A percentile compares a stretch with the other conserved stretches of the same genome.
These are phyloP conservation scores for Mortierella sp. DNA, from an alignment of 371 early-diverging fungal species.

Conservation along the genomic window DNA sequence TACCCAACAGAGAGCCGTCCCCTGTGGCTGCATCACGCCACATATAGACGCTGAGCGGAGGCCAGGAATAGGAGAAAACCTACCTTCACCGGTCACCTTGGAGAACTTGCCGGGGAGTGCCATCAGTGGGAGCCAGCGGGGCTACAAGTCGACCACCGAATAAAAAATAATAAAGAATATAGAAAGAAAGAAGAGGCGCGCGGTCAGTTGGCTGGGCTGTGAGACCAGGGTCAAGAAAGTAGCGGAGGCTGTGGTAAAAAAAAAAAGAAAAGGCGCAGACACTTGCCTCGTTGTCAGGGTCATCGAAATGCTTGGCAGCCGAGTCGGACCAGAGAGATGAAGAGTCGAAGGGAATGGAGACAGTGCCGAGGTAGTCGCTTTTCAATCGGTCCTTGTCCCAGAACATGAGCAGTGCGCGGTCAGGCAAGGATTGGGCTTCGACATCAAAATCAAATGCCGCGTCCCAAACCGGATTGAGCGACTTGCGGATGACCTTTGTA, in stretches of 20 bases:
- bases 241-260: background rate
- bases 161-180: background rate
- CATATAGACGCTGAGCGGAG: no score
- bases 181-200: no score
- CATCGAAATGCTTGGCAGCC: constrained; percentile 57
- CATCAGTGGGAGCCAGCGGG: constrained; percentile 33
- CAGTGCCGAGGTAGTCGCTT: constrained; percentile 45
- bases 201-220: no score
- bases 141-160: constrained; percentile 11
- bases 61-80: background rate
- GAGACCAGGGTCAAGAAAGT: background rate
- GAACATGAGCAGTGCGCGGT: constrained; percentile 59
- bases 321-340: constrained; percentile 41
- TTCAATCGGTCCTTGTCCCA: constrained; percentile 72
- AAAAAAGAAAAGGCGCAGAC: background rate
- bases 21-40: no score
- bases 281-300: constrained; percentile 59
- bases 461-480: constrained; percentile 82
- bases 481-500: constrained; percentile 74
- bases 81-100: constrained; percentile 49
- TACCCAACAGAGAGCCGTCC: no score
- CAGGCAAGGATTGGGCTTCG: constrained; percentile 56
- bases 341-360: constrained; percentile 35
- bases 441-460: constrained; percentile 72
- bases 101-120: constrained; percentile 46